These are phyloP conservation scores for Didymella keratinophila DNA, from an alignment of 2,329 filamentous ascomycete species.

Conservation along the genomic window DNA sequence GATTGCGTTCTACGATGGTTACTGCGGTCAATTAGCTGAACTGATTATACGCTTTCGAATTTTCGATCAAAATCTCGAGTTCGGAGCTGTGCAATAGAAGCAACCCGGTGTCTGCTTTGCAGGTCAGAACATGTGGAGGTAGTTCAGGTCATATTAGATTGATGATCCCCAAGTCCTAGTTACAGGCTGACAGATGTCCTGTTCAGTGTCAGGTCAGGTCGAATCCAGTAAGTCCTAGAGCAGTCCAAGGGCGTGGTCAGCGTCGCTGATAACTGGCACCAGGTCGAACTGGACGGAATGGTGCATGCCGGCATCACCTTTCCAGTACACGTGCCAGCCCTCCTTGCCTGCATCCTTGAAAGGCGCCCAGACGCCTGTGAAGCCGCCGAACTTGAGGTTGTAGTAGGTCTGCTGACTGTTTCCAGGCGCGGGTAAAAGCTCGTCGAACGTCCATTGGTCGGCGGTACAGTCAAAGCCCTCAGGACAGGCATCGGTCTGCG, in stretches of 20 bases:
- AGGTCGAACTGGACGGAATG: constrained; percentile 22
- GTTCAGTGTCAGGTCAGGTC: neutral
- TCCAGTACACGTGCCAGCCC: constrained; percentile 36
- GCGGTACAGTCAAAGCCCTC: constrained; percentile 23
- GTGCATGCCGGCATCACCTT: constrained; percentile 16
- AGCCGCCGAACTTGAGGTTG: constrained; percentile 24
- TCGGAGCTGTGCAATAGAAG: neutral
- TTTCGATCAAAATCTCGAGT: neutral
- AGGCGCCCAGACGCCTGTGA: constrained; percentile 25
- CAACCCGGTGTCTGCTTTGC: neutral
- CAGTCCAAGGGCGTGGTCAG: neutral
- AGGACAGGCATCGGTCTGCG: constrained; percentile 21
- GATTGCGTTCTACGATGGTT: neutral
- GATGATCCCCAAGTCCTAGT: neutral
- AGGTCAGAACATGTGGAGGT: neutral
- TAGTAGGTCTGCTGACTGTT: neutral
- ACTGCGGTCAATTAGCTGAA: neutral
- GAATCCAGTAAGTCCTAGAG: neutral
- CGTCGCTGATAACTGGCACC: neutral
- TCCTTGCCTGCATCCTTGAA: constrained; percentile 29
- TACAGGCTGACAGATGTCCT: neutral
- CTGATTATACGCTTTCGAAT: neutral
- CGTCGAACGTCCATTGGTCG: constrained; percentile 23
- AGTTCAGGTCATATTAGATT: neutral
- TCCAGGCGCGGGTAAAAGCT: neutral